These are phyloP conservation scores for Noccaea caerulescens DNA, from an alignment of 345 rosid genomes.

Conservation along the genomic window DNA sequence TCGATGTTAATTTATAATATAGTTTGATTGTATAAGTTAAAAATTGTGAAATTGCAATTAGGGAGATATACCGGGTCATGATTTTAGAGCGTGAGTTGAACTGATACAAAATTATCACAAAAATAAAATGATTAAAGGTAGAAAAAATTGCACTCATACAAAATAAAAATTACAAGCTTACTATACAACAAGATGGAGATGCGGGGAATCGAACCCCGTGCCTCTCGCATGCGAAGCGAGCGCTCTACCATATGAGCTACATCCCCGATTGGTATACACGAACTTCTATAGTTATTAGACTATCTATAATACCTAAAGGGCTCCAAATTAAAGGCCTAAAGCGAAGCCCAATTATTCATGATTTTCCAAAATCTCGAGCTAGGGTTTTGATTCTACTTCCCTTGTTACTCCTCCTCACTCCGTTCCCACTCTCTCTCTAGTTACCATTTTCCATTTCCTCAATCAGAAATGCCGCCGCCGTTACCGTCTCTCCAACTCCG, in stretches of 20 bases:
- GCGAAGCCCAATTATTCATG: slow-evolving; percentile 13
- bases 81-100: too few species aligned
- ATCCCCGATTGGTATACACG: slow-evolving; percentile 15
- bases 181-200: slow-evolving; percentile 49
- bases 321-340: slow-evolving; percentile 6
- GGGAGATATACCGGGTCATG: too few species aligned
- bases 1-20: too few species aligned
- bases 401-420: background rate
- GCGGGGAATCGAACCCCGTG: slow-evolving; percentile 99
- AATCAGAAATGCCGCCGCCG: slow-evolving; percentile 59
- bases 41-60: too few species aligned
- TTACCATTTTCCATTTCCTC: slow-evolving; percentile 13
- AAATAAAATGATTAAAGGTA: too few species aligned
- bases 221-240: slow-evolving; percentile 99
- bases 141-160: too few species aligned
- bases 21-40: too few species aligned
- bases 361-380: slow-evolving; percentile 6
- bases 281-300: too few species aligned
- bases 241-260: slow-evolving; percentile 69
- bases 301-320: background rate
- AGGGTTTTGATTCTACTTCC: slow-evolving; percentile 30
- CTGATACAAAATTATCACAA: too few species aligned
- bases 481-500: slow-evolving; percentile 61
- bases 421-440: slow-evolving; percentile 2
- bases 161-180: too few species aligned